Percentiles rank a stretch among this genome's conserved stretches.
These are phyloP conservation scores for Hanseniaspora gamundiae DNA, from an alignment of 1,139 yeast species.

Conservation along the genomic window DNA sequence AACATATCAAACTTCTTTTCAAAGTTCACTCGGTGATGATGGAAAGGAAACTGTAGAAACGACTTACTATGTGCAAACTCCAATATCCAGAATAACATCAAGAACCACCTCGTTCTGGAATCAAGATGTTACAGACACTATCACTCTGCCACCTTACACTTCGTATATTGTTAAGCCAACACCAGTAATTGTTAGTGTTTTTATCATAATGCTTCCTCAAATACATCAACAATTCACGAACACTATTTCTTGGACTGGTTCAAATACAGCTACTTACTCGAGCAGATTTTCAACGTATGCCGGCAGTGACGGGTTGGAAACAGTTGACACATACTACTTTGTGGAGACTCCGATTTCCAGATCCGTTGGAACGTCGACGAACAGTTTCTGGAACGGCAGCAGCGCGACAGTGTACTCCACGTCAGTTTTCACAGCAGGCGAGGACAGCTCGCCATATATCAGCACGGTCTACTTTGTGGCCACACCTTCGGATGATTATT, in stretches of 20 bases:
- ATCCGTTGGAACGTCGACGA: constrained; percentile 5
- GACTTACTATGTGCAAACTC: constrained; percentile 9
- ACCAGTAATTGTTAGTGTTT: no score
- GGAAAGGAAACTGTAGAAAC: constrained; percentile 9
- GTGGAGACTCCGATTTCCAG: constrained; percentile 11
- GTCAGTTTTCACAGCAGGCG: background rate
- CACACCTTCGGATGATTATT: constrained; percentile 6
- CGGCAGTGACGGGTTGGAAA: constrained; percentile 8
- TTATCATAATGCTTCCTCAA: no score
- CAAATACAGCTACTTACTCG: constrained; percentile 8
- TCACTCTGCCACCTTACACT: no score
- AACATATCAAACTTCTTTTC: constrained; percentile 8
- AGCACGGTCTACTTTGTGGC: constrained; percentile 10
- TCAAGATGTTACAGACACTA: no score
- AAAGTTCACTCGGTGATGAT: constrained; percentile 3
- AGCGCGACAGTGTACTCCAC: constrained; percentile 8
- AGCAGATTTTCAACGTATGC: constrained; percentile 7
- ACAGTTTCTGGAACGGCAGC: constrained; percentile 7
- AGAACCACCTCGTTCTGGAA: constrained; percentile 7
- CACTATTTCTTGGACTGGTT: constrained; percentile 4
- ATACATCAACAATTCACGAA: background rate
- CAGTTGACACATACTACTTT: constrained; percentile 8
- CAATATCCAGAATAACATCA: constrained; percentile 3
- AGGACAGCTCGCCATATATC: constrained; percentile 7
- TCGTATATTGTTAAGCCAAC: no score